Base-by-base conservation (phyloP, 805 yeast genomes). In the Brettanomyces anomalus region DNA sequence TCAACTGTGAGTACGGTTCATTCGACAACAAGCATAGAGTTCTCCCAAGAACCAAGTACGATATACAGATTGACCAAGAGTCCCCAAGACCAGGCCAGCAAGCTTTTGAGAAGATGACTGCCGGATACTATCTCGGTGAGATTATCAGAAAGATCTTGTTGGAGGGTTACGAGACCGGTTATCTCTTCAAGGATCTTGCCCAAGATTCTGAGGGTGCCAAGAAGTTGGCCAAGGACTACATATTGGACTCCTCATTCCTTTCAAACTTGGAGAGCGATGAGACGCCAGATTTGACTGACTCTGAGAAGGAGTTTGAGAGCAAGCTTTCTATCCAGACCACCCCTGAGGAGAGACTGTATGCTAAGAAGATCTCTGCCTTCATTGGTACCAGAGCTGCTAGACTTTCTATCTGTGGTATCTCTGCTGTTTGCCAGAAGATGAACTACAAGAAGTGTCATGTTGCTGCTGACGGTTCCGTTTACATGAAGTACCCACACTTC, bases 61-160 rank as follows among this genome's bases (percentile, higher is more conserved):
- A 93, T 65, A 62, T 81, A 42, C 71, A 68, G 49, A 83, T 93
- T 49, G 98, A 93, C 65, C 72, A 69, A 28, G 83, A 83, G 56
- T 84, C 95, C 40, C 98, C 98, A 59, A 85, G 97, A 71, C 98
- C 97, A 41, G 89, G 90, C 50, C 96, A 93, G 69, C 98, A 93
- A 70, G 67, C 95, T 42, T 93, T 88, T 64, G 98, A 93, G 72
- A 93, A 93, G 72, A 89, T 93, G 97, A 87, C 93, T 52, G 85
- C 96, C 31, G 98, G 98, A 51, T 87, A 88, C 70, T 93, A 93
- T 67, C 70, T 93, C 57, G 98, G 98, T 59, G 98, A 93, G 68
- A 70, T 93, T 37, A 67, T 90, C 57, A 82, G 98, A 65, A 69
- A 87, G 64, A 74, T 83, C 43, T 68, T 93, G 58, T 58, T 88